Percentiles rank a stretch among this genome's conserved stretches.
Evolutionary conservation across 164 flowering plant species (phyloP).

Genomic region (Tetracentron sinense): DNA sequence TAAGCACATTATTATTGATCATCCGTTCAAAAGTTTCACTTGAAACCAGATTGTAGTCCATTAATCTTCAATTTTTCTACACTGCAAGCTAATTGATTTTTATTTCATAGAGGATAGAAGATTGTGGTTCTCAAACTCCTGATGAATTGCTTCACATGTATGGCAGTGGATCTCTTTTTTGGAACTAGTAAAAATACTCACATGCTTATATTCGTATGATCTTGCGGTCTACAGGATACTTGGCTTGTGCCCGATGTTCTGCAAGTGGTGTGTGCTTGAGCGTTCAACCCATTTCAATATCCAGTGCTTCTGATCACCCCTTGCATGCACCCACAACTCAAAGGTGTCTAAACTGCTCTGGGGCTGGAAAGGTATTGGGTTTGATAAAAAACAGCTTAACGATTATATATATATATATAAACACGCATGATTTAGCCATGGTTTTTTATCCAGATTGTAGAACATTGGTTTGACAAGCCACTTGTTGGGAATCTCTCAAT

Average conservation of each 20-base stretch:
- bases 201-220: neutral
- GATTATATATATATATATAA: neutral
- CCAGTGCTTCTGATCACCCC: constrained; percentile 43
- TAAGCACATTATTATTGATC: neutral
- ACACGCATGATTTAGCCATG: too few species aligned
- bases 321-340: constrained; percentile 54
- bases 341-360: constrained; percentile 88
- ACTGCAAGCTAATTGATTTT: neutral
- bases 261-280: constrained; percentile 68
- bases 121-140: neutral
- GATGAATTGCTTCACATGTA: neutral
- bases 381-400: neutral
- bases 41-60: neutral
- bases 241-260: constrained; percentile 93
- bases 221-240: constrained; percentile 50
- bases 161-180: neutral
- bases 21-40: neutral
- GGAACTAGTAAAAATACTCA: neutral
- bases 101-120: neutral
- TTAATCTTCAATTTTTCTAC: neutral
- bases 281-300: constrained; percentile 54
- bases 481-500: too few species aligned
- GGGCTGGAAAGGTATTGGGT: constrained; percentile 80
- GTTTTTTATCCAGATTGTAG: too few species aligned
- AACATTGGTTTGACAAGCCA: too few species aligned